A percentile compares a stretch with the other conserved stretches of the same genome.
phyloP scores from a whole-genome alignment of 169 alveolate species.

The Besnoitia besnoiti region DNA sequence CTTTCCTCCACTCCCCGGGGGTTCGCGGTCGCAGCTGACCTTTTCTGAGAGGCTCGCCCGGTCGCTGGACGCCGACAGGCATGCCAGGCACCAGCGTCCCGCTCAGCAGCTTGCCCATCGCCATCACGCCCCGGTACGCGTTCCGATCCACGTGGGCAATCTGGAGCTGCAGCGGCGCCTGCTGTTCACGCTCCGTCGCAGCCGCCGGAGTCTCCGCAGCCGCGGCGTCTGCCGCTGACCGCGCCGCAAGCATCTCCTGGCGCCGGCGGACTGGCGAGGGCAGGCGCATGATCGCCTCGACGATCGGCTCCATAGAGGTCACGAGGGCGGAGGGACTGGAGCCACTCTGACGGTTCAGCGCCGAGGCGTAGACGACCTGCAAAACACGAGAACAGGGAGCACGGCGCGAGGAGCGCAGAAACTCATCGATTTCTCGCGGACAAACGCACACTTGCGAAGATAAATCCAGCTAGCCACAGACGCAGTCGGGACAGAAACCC shows the following conservation, averaged over 20 bases:
- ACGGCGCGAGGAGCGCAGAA: too few relatives aligned
- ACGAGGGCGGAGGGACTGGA: background rate
- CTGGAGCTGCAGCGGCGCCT: conserved; percentile 46
- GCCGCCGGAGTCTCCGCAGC: background rate
- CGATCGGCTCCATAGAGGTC: conserved; percentile 43
- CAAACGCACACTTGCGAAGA: too few relatives aligned
- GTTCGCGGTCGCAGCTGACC: background rate
- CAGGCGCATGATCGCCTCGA: conserved; percentile 40
- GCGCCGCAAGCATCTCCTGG: background rate
- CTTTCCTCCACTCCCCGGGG: too few relatives aligned
- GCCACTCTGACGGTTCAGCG: conserved; percentile 40
- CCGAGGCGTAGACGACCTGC: conserved; percentile 62
- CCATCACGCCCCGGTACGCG: conserved; percentile 27
- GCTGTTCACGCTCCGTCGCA: background rate
- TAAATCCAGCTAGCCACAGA: too few relatives aligned
- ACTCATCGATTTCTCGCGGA: too few relatives aligned
- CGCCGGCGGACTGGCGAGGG: background rate
- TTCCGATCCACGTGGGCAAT: conserved; percentile 28
- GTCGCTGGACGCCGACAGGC: conserved; percentile 26
- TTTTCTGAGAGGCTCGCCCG: conserved; percentile 47
- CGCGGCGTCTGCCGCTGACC: background rate
- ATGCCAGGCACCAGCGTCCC: conserved; percentile 16
- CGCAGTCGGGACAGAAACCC: too few relatives aligned
- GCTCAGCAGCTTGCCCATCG: conserved; percentile 28
- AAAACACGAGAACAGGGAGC: too few relatives aligned